Evolutionary conservation across 1,284 basidiomycete genomes (phyloP), one percentile per base, ranked within the genome.

Genomic region (Kwoniella shivajii): DNA sequence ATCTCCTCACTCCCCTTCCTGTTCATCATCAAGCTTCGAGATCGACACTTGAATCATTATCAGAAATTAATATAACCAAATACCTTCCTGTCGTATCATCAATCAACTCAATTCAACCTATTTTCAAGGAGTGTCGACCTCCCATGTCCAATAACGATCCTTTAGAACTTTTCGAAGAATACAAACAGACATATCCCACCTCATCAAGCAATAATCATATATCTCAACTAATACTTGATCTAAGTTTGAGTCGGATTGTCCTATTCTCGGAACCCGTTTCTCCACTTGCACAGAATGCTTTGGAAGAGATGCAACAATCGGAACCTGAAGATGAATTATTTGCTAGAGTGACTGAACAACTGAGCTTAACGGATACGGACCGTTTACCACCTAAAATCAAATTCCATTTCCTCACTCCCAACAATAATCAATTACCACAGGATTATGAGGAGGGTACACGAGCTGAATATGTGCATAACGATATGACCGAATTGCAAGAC

Each of bases 301-400:
- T 27, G 1, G 20, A 53, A 22, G 29, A 22, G 11, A 44, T 29
- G 7, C 22, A 34, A 24, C 20, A 9, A 3, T 39, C 18, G 3
- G 45, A 53, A n/a, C 39, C 54, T 14, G 59, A 63, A 1, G 72
- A 72, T 22, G 69, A 72, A 4, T 20, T 67, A 3, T 66, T 75
- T 30, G 65, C 66, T 3, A 55, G 60, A 20, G 68, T 67, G 0
- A 62, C 71, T 0, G 63, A 59, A 3, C 56, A 59, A 16, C 44
- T 74, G 37, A 72, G 64, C 24, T 41, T 75, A 26, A 62, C 48
- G 33, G 67, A 69, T 9, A 45, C 36, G 16, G 61, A 56, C 18
- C n/a, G n/a, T n/a, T n/a, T n/a, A 47, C 59, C 66, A 3, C 41
- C 56, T 1, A 45, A 53, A 26, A 46, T 66, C 18, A 37, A 9